A percentile compares a stretch with the other conserved stretches of the same genome.
These are phyloP conservation scores for Herpetomonas samuelpessoai DNA, from an alignment of 208 protist species.

Conservation along the genomic window DNA sequence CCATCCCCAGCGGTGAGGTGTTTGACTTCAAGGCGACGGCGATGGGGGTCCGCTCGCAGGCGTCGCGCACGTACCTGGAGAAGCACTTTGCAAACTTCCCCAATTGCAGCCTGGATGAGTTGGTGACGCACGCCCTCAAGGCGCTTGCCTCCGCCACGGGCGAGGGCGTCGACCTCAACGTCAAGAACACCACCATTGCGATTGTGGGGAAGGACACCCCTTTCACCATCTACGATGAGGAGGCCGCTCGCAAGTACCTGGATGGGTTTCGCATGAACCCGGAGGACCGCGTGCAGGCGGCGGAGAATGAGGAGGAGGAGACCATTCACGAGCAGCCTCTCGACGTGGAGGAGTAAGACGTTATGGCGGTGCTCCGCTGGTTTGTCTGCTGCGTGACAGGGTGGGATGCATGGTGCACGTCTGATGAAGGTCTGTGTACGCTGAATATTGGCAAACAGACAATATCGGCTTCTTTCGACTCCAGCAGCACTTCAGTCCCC, in stretches of 20 bases:
- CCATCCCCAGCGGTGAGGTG: constrained; percentile 96
- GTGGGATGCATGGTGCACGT: no score
- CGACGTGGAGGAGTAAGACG: constrained; percentile 84
- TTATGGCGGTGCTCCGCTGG: no score
- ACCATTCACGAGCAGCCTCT: constrained; percentile 61
- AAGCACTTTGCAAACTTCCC: constrained; percentile 94
- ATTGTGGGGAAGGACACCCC: constrained; percentile 88
- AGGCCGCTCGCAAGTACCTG: constrained; percentile 76
- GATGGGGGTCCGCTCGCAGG: constrained; percentile 99
- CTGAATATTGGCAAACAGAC: no score
- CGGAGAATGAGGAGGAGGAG: constrained; percentile 66
- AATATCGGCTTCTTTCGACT: no score
- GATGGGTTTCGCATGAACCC: constrained; percentile 76
- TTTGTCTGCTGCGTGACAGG: not conserved
- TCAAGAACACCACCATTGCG: constrained; percentile 91
- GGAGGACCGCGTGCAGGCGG: constrained; percentile 64
- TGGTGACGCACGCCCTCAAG: constrained; percentile 93
- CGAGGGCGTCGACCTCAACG: constrained; percentile 88
- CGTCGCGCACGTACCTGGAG: constrained; percentile 99
- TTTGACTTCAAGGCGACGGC: constrained; percentile 98
- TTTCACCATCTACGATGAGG: constrained; percentile 89
- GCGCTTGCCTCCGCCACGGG: constrained; percentile 92
- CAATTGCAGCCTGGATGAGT: constrained; percentile 76
- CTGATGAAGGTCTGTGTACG: no score
- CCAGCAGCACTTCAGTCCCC: no score